Evolutionary conservation across 139 green algal genomes (phyloP), one percentile per base, ranked within the genome.

Genomic region (Chlorella vulgaris): DNA sequence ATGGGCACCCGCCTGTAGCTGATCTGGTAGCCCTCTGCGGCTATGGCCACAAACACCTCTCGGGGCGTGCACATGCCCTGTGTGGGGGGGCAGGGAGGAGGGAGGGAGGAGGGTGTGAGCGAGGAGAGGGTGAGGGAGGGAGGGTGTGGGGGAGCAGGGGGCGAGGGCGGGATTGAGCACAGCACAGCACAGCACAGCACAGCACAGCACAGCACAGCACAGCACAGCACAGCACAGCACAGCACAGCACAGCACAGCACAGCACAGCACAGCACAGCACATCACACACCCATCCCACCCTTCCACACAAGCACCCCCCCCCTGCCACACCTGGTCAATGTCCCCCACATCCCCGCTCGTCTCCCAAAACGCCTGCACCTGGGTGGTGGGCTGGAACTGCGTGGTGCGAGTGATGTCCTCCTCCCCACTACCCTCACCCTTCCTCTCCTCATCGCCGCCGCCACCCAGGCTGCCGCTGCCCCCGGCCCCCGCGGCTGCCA

Each of bases 1-100:
- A 98, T 87, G 10, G 94, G 94, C 43, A 97, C 89, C 60, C 94
- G 86, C 36, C 86, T 75, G 89, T 97, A 97, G 15, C 75, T 80
- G 2, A 96, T 38, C 22, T 88, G 76, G 86, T 86, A 96, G 29
- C 93, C 93, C 58, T 91, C 90, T 4, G 81, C 84, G 24, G 83
- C 86, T 35, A 97, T 85, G 62, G 78, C 67, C 61, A 84, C 73
- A 40, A 94, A 88, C 74, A 95, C 86, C 74, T 91, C 82, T 69
- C 50, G 19, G 13, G 85, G 86, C 19, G 81, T 90, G 55, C 69
- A 80, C 53, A 90, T 28, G 26, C 86, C 86, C 66, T 76, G 71
- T 35, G 6, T 29, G 4, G 10, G 29, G 13, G 36, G 36, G 18
- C 5, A 35, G 53, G 38, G 42, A 43, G 15, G 13, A 7, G 8